phyloP scores from a whole-genome alignment of 257 asterid species.

The Petrea volubilis region DNA sequence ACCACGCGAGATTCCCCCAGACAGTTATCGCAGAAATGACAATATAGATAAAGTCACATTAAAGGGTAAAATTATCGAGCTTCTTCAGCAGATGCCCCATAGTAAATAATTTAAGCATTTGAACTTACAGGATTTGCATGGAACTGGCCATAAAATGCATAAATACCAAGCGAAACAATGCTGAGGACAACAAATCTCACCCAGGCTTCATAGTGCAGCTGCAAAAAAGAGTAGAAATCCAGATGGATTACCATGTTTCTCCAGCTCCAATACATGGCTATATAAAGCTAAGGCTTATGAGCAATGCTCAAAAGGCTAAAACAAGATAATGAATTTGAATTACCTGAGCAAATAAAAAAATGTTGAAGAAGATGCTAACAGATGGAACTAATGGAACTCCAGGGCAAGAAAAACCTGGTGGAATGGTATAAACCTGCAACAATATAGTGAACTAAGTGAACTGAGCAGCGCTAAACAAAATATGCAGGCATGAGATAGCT shows the following conservation, averaged over 20 bases:
- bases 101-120: conserved; percentile 49
- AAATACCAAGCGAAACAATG: conserved; percentile 60
- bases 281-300: neutral
- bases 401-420: conserved; percentile 92
- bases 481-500: neutral
- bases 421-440: conserved; percentile 53
- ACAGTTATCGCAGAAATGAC: neutral
- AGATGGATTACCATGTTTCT: neutral
- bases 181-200: conserved; percentile 78
- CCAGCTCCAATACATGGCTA: conserved; percentile 3
- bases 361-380: conserved; percentile 76
- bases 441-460: conserved; percentile 19
- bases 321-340: conserved; percentile 18
- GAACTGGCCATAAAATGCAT: conserved; percentile 87
- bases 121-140: conserved; percentile 84
- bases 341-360: conserved; percentile 94
- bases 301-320: neutral
- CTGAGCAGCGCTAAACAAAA: neutral
- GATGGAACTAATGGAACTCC: conserved; percentile 88
- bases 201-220: conserved; percentile 98
- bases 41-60: conserved; percentile 14
- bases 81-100: conserved; percentile 59
- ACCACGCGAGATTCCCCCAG: neutral
- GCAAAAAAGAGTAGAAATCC: conserved; percentile 31
- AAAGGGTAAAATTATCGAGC: conserved; percentile 32